Evolutionary conservation across 495 filamentous ascomycete species (phyloP).

Genomic region (Gamarada debralockiae): DNA sequence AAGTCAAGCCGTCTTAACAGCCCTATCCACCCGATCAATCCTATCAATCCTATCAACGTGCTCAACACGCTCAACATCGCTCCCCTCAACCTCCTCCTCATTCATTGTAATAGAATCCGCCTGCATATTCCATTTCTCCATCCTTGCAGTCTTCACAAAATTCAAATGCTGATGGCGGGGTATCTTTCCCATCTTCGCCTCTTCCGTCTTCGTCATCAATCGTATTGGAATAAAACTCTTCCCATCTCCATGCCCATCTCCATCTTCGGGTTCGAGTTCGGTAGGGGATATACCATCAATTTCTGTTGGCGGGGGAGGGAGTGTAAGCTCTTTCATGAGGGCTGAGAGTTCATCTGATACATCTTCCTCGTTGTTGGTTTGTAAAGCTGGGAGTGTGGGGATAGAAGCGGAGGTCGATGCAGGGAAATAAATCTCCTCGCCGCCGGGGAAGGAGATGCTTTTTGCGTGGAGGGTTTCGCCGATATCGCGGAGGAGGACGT

Average conservation of each 20-base stretch:
- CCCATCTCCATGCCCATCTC: not conserved
- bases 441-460: constrained; percentile 18
- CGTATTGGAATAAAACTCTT: not conserved
- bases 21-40: no score
- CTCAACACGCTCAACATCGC: not conserved
- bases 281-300: constrained; percentile 1
- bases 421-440: constrained; percentile 10
- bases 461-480: constrained; percentile 61
- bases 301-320: constrained; percentile 13
- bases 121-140: not conserved
- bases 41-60: no score
- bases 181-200: not conserved
- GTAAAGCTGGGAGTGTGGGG: no score
- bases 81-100: not conserved
- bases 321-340: constrained; percentile 7
- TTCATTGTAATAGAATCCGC: not conserved
- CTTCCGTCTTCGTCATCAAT: not conserved
- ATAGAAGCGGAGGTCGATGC: no score
- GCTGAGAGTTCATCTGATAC: not conserved
- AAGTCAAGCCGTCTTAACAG: no score
- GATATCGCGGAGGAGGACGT: constrained; percentile 82
- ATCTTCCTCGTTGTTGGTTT: constrained; percentile 1
- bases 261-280: not conserved
- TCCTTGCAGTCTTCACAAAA: not conserved
- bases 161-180: not conserved